Evolutionary conservation across 1,284 basidiomycete genomes (phyloP).

Genomic region (Omphalotus olearius): DNA sequence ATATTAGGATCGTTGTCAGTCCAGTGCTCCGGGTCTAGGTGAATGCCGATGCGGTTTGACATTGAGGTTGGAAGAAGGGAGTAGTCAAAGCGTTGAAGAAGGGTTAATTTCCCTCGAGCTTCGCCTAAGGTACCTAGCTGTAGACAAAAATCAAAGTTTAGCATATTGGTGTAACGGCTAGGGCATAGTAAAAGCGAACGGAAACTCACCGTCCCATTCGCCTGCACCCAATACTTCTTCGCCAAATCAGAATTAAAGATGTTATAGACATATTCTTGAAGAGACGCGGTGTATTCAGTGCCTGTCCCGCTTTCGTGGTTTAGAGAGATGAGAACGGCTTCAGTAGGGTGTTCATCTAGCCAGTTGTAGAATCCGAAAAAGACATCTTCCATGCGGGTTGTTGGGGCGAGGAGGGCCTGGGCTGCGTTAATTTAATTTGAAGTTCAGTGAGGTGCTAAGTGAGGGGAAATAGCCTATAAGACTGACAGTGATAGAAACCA

Average conservation of each 20-base stretch:
- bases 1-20: slow-evolving; percentile 37
- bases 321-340: slow-evolving; percentile 39
- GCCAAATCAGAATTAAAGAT: slow-evolving; percentile 29
- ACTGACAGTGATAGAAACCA: slow-evolving; percentile 39
- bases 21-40: slow-evolving; percentile 34
- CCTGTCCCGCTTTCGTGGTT: slow-evolving; percentile 38
- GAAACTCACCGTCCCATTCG: slow-evolving; percentile 28
- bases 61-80: slow-evolving; percentile 29
- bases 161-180: background rate
- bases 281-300: slow-evolving; percentile 30
- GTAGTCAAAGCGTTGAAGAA: slow-evolving; percentile 39
- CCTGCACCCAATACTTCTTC: slow-evolving; percentile 34
- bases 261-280: slow-evolving; percentile 31
- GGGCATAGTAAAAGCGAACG: slow-evolving; percentile 16
- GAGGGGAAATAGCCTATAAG: background rate
- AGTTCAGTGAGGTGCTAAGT: background rate
- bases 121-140: slow-evolving; percentile 34
- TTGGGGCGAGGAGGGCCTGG: slow-evolving; percentile 35
- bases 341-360: slow-evolving; percentile 40
- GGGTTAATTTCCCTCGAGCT: slow-evolving; percentile 41
- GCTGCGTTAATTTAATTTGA: slow-evolving; percentile 19
- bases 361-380: slow-evolving; percentile 40
- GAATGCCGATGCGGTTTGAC: slow-evolving; percentile 35
- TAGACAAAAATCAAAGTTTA: no score
- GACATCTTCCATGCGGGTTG: slow-evolving; percentile 38